Evolutionary conservation across 2,329 filamentous ascomycete genomes (phyloP).

Genomic region (Neoarthrinium moseri): DNA sequence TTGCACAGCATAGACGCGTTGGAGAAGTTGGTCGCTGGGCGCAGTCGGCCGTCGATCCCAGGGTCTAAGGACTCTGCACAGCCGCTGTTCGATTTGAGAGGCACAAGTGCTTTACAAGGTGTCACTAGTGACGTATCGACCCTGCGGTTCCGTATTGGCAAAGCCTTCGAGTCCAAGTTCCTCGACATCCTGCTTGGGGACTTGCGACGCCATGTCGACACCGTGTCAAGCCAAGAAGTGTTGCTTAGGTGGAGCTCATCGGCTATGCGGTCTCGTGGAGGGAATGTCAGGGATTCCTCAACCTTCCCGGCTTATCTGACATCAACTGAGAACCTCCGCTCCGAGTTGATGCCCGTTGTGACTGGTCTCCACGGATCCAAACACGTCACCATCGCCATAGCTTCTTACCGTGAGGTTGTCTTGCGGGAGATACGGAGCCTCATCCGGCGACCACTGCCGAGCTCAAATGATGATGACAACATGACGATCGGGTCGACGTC

Average conservation of each 20-base stretch:
- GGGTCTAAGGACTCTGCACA: conserved; percentile 27
- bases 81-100: conserved; percentile 67
- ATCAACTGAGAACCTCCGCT: conserved; percentile 68
- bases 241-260: conserved; percentile 82
- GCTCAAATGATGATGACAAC: conserved; percentile 90
- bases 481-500: conserved; percentile 86
- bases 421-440: conserved; percentile 83
- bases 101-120: conserved; percentile 75
- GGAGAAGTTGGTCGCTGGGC: conserved; percentile 76
- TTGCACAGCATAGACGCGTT: conserved; percentile 74
- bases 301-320: conserved; percentile 77
- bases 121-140: conserved; percentile 74
- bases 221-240: conserved; percentile 69
- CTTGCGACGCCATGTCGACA: conserved; percentile 75
- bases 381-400: conserved; percentile 77
- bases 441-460: conserved; percentile 82
- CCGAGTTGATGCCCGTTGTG: conserved; percentile 68
- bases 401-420: conserved; percentile 79
- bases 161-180: conserved; percentile 81
- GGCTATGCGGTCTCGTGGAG: conserved; percentile 69
- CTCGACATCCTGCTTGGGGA: conserved; percentile 76
- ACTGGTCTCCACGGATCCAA: conserved; percentile 78
- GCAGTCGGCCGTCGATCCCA: conserved; percentile 11
- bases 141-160: conserved; percentile 78
- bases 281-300: conserved; percentile 64